phyloP scores from a whole-genome alignment of 2,329 filamentous ascomycete genomes.

The Chaetomium strumarium region DNA sequence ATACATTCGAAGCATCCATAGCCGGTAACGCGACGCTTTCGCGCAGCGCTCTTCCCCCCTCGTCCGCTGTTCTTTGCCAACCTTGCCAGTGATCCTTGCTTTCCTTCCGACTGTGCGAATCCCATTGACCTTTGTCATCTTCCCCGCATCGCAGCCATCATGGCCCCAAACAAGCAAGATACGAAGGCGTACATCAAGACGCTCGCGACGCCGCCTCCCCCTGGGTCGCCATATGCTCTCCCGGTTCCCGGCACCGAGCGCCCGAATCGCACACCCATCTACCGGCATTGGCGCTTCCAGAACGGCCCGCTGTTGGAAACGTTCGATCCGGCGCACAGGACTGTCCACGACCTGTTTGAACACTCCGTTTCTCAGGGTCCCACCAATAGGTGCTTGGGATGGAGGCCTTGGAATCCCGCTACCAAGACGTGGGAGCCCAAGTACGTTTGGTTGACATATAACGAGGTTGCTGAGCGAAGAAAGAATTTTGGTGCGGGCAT shows the following conservation, averaged over 20 bases:
- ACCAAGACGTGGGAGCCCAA: constrained; percentile 67
- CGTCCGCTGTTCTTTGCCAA: background rate
- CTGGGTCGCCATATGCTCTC: constrained; percentile 72
- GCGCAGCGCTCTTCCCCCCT: constrained; percentile 1
- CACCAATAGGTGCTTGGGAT: constrained; percentile 69
- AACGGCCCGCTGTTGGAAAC: constrained; percentile 67
- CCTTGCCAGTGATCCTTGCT: background rate
- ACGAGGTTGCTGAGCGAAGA: constrained; percentile 69
- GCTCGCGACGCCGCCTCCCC: constrained; percentile 58
- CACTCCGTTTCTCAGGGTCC: constrained; percentile 55
- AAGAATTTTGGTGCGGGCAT: constrained; percentile 82
- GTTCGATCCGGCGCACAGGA: constrained; percentile 63
- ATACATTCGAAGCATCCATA: background rate
- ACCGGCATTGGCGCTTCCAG: constrained; percentile 74
- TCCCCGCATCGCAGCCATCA: constrained; percentile 22
- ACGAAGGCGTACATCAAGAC: constrained; percentile 42
- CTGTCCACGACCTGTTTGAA: constrained; percentile 78
- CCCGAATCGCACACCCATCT: constrained; percentile 67
- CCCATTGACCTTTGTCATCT: background rate
- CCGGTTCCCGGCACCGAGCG: constrained; percentile 68
- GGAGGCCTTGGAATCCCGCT: constrained; percentile 68
- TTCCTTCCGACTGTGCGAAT: background rate
- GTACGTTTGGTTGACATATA: constrained; percentile 81
- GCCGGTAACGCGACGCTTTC: constrained; percentile 3
- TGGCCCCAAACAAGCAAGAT: constrained; percentile 32